A percentile compares a stretch with the other conserved stretches of the same genome.
Evolutionary conservation across 129 eudicot genomes (phyloP).

Genomic region (Flaveria ramosissima): DNA sequence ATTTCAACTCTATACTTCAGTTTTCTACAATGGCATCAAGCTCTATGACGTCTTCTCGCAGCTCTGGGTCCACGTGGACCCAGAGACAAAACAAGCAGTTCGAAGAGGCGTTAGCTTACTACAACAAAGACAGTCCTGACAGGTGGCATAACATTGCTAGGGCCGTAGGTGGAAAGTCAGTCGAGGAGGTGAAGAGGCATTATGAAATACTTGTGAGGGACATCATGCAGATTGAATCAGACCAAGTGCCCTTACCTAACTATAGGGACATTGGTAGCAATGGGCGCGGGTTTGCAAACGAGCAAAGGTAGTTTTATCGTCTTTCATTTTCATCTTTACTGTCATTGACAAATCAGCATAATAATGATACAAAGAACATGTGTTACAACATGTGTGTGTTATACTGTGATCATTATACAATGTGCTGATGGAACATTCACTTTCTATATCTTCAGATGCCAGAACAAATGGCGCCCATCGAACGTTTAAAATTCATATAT

Average conservation of each 20-base stretch:
- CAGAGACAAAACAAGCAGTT: constrained; percentile 79
- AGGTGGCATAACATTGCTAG: constrained; percentile 82
- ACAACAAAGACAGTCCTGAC: constrained; percentile 85
- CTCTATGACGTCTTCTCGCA: constrained; percentile 54
- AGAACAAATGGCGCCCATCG: constrained; percentile 16
- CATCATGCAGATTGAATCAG: constrained; percentile 73
- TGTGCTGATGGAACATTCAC: constrained; percentile 1
- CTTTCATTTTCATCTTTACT: neutral
- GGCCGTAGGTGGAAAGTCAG: constrained; percentile 69
- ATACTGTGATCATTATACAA: neutral
- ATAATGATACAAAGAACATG: neutral
- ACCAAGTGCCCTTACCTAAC: constrained; percentile 70
- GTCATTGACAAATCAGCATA: neutral
- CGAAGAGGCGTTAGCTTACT: constrained; percentile 79
- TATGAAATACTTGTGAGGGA: constrained; percentile 64
- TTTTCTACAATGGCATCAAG: constrained; percentile 60
- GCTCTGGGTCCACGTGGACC: constrained; percentile 63
- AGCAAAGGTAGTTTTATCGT: constrained; percentile 54
- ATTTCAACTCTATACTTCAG: constrained; percentile 9
- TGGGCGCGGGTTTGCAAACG: constrained; percentile 52
- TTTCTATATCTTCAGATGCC: constrained; percentile 7
- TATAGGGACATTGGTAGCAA: constrained; percentile 52
- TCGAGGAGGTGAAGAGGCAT: constrained; percentile 80
- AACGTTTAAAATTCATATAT: neutral
- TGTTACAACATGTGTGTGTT: neutral